Base-by-base conservation (phyloP, 116 monocot species). In the Dioscorea cayenensis region DNA sequence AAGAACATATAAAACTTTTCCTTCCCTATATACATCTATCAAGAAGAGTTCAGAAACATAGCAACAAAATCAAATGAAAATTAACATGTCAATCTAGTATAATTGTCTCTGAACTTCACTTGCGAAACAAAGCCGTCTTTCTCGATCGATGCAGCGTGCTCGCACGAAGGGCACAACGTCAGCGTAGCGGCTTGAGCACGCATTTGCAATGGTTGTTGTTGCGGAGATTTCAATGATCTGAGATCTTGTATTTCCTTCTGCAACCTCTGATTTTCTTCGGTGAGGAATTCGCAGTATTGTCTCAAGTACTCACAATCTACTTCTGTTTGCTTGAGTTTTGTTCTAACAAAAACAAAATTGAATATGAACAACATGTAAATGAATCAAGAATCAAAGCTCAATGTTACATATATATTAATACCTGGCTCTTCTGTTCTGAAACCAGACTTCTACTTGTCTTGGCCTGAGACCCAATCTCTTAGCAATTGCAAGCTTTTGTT, bases 301-400 rank as follows among this genome's bases (percentile, higher is more conserved):
- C 55, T 55, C 18, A 55, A 55, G 2, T 55, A n/a, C 14, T 55
- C 55, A n/a, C 55, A 55, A 19, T 55, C 55, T n/a, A 55, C 55
- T 55, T 55, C 55, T 55, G 55, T 55, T n/a, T 55, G 55, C 55
- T 55, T 55, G 16, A 55, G 55, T 19, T 55, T 55, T 55, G 55
- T 55, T 55, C 55, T 55, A 32, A 16, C 55, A 55, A 14, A 5
- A 18, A 55, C 17, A 55, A 14, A 55, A 55, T 14, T 4, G 16
- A 4, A 55, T 12, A 55, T 18, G 55, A 55, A 55, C n/a, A n/a
- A n/a, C 2, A 55, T 16, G 10, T 3, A 51, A 17, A 14, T 14
- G 51, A 51, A 17, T 51, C 14, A 51, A 11, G 7, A 51, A 51
- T 51, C 7, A 51, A 55, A 55, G 16, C 2, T 55, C n/a, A 18